Percentiles rank a stretch among this genome's conserved stretches.
Evolutionary conservation across 1,284 basidiomycete species (phyloP).

Genomic region (Rhodotorula sp.): DNA sequence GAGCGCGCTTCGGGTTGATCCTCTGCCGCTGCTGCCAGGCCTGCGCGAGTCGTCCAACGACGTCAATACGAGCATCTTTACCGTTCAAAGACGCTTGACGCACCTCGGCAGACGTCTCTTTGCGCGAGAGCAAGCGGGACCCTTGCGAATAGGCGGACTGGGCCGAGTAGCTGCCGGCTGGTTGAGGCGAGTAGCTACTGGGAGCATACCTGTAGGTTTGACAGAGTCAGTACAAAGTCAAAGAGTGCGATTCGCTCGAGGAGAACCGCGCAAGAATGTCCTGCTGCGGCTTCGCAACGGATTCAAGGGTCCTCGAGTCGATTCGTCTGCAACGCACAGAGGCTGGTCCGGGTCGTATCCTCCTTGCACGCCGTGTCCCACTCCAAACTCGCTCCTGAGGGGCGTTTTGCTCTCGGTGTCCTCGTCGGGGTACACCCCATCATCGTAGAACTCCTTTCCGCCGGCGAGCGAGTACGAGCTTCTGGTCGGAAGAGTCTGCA

Average conservation of each 20-base stretch:
- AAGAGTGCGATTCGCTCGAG: background rate
- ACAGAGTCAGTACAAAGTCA: background rate
- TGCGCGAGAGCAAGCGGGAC: slow-evolving; percentile 13
- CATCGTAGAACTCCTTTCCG: slow-evolving; percentile 16
- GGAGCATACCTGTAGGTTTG: slow-evolving; percentile 1
- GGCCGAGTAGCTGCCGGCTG: slow-evolving; percentile 12
- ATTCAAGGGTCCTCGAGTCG: too few species aligned
- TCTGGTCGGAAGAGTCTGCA: slow-evolving; percentile 19
- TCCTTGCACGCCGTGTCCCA: background rate
- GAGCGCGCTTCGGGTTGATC: slow-evolving; percentile 48
- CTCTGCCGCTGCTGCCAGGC: slow-evolving; percentile 42
- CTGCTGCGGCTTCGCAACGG: background rate
- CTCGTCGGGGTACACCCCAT: slow-evolving; percentile 18
- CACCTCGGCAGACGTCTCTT: slow-evolving; percentile 32
- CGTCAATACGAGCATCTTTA: too few species aligned
- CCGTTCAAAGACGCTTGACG: background rate
- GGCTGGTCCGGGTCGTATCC: slow-evolving; percentile 28
- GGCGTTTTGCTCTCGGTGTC: slow-evolving; percentile 30
- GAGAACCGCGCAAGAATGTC: background rate
- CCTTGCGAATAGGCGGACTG: background rate
- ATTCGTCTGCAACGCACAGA: slow-evolving; percentile 4
- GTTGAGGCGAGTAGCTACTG: slow-evolving; percentile 17
- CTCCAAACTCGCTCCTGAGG: slow-evolving; percentile 13
- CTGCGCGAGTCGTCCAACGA: background rate
- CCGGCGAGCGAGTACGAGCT: slow-evolving; percentile 28